phyloP scores from a whole-genome alignment of 768 basidiomycete genomes.

The Trametes punicea region DNA sequence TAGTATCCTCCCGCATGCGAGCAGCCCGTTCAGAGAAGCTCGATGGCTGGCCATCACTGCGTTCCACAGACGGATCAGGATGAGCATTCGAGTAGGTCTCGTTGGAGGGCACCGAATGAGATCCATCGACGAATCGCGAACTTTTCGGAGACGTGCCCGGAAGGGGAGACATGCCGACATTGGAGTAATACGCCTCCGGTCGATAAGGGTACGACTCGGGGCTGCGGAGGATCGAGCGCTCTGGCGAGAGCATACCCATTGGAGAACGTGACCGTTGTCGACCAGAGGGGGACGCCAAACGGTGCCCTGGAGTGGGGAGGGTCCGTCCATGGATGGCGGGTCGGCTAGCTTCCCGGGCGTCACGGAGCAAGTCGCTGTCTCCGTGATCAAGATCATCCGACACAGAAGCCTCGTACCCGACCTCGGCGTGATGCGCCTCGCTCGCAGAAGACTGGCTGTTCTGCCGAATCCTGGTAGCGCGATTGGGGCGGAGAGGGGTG shows the following conservation, averaged over 20 bases:
- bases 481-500: conserved; percentile 46
- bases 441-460: conserved; percentile 72
- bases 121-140: conserved; percentile 10
- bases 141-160: conserved; percentile 12
- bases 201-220: conserved; percentile 1
- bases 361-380: conserved; percentile 36
- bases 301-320: conserved; percentile 27
- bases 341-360: conserved; percentile 24
- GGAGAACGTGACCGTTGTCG: conserved; percentile 22
- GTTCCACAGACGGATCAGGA: conserved; percentile 1
- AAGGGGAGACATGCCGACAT: neutral
- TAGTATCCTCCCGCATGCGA: conserved; percentile 2
- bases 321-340: conserved; percentile 39
- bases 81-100: neutral
- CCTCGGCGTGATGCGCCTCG: conserved; percentile 50
- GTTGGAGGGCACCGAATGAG: neutral
- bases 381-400: conserved; percentile 59
- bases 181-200: neutral
- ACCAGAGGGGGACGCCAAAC: conserved; percentile 38
- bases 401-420: conserved; percentile 67
- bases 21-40: neutral
- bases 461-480: conserved; percentile 55
- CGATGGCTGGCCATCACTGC: conserved; percentile 10
- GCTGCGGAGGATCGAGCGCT: conserved; percentile 6
- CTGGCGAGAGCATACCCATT: conserved; percentile 12